Conservation (phyloP, 163 green algal genomes). For the Prototheca cutis region DNA sequence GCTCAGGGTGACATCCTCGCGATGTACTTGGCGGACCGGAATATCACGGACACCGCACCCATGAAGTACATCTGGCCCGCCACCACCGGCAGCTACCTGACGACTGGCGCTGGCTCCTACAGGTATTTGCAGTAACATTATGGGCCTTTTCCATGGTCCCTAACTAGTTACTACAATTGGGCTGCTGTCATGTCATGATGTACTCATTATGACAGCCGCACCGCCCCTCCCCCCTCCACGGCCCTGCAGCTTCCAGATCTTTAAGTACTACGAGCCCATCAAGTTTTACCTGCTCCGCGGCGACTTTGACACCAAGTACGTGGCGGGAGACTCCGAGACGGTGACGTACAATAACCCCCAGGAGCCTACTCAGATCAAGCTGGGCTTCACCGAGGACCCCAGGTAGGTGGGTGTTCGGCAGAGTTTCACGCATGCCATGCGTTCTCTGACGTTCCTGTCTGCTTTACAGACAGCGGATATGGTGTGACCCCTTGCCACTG, state of each 20-base stretch:
- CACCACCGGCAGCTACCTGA: slow-evolving; percentile 22
- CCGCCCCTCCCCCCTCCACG: background rate
- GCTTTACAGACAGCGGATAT: no score
- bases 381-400: background rate
- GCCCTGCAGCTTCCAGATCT: slow-evolving; percentile 47
- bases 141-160: no score
- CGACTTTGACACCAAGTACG: slow-evolving; percentile 34
- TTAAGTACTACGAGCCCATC: slow-evolving; percentile 51
- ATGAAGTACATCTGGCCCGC: slow-evolving; percentile 54
- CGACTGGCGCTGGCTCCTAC: slow-evolving; percentile 23
- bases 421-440: no score
- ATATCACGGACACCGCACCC: slow-evolving; percentile 26
- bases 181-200: no score
- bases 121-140: no score
- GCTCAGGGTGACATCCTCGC: slow-evolving; percentile 35
- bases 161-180: no score
- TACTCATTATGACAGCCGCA: background rate
- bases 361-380: slow-evolving; percentile 16
- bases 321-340: slow-evolving; percentile 23
- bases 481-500: no score
- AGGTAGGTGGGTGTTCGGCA: slow-evolving; percentile 3
- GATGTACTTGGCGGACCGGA: slow-evolving; percentile 34
- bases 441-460: no score
- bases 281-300: slow-evolving; percentile 45
- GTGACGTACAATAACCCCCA: slow-evolving; percentile 17